Evolutionary conservation across 2,329 filamentous ascomycete genomes (phyloP), one percentile per base, ranked within the genome.

Genomic region (Laburnicola sp.): DNA sequence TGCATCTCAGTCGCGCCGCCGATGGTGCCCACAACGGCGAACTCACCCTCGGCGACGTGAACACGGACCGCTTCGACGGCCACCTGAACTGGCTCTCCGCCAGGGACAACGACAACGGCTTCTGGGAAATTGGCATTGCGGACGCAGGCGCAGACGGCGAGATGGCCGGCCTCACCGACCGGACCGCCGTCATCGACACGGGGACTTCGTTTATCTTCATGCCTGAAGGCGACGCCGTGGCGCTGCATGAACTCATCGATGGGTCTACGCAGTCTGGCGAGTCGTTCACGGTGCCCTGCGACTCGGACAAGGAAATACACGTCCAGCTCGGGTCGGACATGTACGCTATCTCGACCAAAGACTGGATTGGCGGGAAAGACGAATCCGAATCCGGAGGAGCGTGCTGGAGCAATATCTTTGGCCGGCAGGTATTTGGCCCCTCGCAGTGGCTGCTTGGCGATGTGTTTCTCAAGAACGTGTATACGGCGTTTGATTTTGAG

Each of bases 381-480:
- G 1, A 62, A 69, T 6, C n/a, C n/a, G n/a, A n/a, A n/a, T n/a
- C n/a, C n/a, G 58, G 61, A 1, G 66, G 67, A 2, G 66, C 69
- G 11, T 85, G 82, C 57, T 60, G 83, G 16, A 92, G 88, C 69
- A 91, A 89, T 62, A 82, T 96, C 31, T 86, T 91, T 46, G 88
- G 87, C 1, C 80, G 84, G 25, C 82, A 87, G 66, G 83, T 89
- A 10, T 85, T 90, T 40, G 74, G 78, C 0, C 78, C 61, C 62
- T 68, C 75, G 28, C 74, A 85, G 26, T 96, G 91, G 90, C 78
- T 96, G n/a, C 73, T 96, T 1, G 91, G 91, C 2, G 91, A 91
- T 59, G 83, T 87, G 0, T 96, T 96, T 63, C 74, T 96, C 54
- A 96, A 95, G 76, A 96, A 95, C 61, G 91, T 96, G 11, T 96